Percentiles rank a stretch among this genome's conserved stretches.
These are phyloP conservation scores for Monilinia vaccinii-corymbosi DNA, from an alignment of 2,329 filamentous ascomycete genomes.

Conservation along the genomic window DNA sequence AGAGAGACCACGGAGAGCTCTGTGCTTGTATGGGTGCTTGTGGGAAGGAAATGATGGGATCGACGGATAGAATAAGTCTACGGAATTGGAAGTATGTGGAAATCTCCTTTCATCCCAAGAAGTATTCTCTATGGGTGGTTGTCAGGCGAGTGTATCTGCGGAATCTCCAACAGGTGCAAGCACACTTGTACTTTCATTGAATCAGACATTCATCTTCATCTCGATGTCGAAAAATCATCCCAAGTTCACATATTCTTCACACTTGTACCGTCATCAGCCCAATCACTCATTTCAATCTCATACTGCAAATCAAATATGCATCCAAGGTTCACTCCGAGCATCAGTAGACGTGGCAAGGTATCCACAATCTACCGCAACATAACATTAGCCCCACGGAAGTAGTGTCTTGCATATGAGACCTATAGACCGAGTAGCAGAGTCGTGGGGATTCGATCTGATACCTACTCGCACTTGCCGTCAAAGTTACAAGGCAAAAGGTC, in stretches of 20 bases:
- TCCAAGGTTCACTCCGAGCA: too few relatives aligned
- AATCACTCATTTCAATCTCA: too few relatives aligned
- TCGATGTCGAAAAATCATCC: not conserved
- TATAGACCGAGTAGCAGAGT: conserved; percentile 2
- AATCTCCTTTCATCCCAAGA: not conserved
- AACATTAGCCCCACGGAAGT: not conserved
- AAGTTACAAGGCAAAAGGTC: not conserved
- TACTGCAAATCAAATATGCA: too few relatives aligned
- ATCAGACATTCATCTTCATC: not conserved
- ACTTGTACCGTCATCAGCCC: too few relatives aligned
- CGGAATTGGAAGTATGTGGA: not conserved
- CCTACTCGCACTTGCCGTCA: not conserved
- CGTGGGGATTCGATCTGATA: not conserved
- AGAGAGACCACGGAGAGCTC: not conserved
- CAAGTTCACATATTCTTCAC: not conserved
- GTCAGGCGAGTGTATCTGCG: not conserved
- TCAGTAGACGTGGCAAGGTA: conserved; percentile 1
- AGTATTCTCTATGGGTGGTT: too few relatives aligned
- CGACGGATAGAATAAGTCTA: not conserved
- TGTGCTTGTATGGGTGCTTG: not conserved
- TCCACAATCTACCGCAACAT: not conserved
- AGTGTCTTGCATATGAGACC: conserved; percentile 2
- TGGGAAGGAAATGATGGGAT: not conserved
- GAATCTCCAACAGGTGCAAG: not conserved
- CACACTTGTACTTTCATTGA: not conserved